A percentile compares a stretch with the other conserved stretches of the same genome.
Evolutionary conservation across 257 asterid genomes (phyloP).

Genomic region (Buddleja alternifolia): DNA sequence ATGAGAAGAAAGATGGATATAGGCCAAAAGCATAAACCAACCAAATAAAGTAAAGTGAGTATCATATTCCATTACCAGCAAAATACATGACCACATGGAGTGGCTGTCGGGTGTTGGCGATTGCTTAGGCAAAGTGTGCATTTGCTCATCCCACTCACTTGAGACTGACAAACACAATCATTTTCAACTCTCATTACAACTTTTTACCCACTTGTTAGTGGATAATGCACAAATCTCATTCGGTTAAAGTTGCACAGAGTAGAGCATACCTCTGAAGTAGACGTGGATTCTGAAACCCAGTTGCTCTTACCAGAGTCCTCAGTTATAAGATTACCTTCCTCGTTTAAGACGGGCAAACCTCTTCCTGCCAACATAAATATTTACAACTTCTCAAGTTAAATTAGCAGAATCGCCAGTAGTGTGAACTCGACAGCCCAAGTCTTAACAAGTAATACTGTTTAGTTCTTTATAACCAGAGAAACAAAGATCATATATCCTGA

Average conservation of each 20-base stretch:
- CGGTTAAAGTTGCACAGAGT: not conserved
- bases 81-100: constrained; percentile 96
- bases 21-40: not conserved
- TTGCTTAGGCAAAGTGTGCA: constrained; percentile 95
- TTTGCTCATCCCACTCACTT: constrained; percentile 68
- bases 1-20: not conserved
- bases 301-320: constrained; percentile 70
- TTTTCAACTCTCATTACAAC: not conserved
- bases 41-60: constrained; percentile 7
- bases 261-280: constrained; percentile 74
- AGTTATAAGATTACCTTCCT: constrained; percentile 75
- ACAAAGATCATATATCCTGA: not conserved
- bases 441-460: not conserved
- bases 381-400: constrained; percentile 12
- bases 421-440: too few relatives aligned
- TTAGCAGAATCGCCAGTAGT: too few relatives aligned
- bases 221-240: constrained; percentile 7
- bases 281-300: constrained; percentile 56
- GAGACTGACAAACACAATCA: constrained; percentile 51
- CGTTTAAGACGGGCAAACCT: constrained; percentile 80
- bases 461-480: constrained; percentile 6
- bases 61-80: constrained; percentile 72
- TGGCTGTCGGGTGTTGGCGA: constrained; percentile 93
- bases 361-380: constrained; percentile 54
- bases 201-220: not conserved